Base-by-base conservation (phyloP, 805 yeast genomes). In the Barnettozyma populi region DNA sequence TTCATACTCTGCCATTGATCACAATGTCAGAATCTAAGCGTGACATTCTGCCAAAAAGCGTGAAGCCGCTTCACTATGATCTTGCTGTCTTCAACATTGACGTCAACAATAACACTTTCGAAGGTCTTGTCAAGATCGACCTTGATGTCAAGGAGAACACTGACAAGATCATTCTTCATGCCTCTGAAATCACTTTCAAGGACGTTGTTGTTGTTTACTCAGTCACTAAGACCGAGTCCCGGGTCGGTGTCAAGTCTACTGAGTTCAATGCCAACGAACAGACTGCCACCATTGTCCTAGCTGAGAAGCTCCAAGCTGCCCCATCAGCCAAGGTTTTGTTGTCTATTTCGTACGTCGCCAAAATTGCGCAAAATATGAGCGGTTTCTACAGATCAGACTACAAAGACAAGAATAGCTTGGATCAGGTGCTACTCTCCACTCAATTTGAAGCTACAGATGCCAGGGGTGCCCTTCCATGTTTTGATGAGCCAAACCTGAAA, bases 391-490 rank as follows among this genome's bases (percentile, higher is more conserved):
- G 88, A 57, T 83, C 89, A 19, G 72, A 78, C 41, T 85, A 85
- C 66, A 73, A 73, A 53, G 75, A 74, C 44, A 41, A 52, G 48
- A 74, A 83, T 51, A 85, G 86, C 14, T 71, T 76, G 54, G 82
- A 82, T 35, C 82, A 82, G 58, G 82, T 83, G 60, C 72, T 84
- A 74, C 84, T 88, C 40, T 82, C 90, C 43, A 86, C 95, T 39
- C 95, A 86, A 67, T 82, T 86, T 75, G 95, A 86, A 68, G 82
- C 95, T 20, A 83, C 90, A 31, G 90, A 85, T 59, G 89, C 92
- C 50, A 79, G 95, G 59, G 71, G 86, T 52, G 92, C 94, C 5
- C 83, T 86, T 69, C 95, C 95, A 35, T 85, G 84, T 63, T 84
- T 82, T 57, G 95, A 86, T 66, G 94, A 86, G 63, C 95, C 95